A percentile compares a stretch with the other conserved stretches of the same genome.
Conservation (phyloP, 2,329 filamentous ascomycete species). For the Alternaria gansuensis region DNA sequence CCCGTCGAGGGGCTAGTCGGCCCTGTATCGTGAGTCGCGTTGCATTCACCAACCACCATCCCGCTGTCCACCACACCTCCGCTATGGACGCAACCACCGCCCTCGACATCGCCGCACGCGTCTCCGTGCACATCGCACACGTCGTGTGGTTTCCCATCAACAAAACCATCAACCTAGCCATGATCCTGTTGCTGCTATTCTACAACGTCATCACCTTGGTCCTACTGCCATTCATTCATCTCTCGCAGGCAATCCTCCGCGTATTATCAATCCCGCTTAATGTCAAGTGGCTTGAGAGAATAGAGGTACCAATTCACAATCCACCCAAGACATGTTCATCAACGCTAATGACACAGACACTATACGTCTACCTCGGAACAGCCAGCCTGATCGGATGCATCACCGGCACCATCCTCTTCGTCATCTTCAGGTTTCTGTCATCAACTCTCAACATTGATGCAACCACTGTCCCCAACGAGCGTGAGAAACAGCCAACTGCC, state of each 20-base stretch:
- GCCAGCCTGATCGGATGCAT: conserved; percentile 73
- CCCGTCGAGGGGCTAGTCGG: conserved; percentile 15
- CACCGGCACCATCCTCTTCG: conserved; percentile 67
- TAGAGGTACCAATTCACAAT: conserved; percentile 60
- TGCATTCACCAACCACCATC: neutral
- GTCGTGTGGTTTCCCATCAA: conserved; percentile 53
- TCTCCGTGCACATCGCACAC: conserved; percentile 25
- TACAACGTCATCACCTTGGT: conserved; percentile 58
- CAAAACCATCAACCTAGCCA: conserved; percentile 51
- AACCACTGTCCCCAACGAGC: conserved; percentile 19
- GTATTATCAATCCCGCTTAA: conserved; percentile 60
- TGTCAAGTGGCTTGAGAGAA: conserved; percentile 57
- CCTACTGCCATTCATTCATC: conserved; percentile 61
- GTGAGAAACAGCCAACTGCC: conserved; percentile 33
- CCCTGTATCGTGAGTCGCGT: conserved; percentile 9
- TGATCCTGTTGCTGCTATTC: conserved; percentile 58
- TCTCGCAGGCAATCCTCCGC: conserved; percentile 55
- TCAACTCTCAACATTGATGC: conserved; percentile 58
- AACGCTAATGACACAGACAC: conserved; percentile 48
- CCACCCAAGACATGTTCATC: neutral
- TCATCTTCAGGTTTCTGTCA: conserved; percentile 65
- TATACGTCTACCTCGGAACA: conserved; percentile 69
- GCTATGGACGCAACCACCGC: conserved; percentile 43
- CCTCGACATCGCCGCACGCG: conserved; percentile 35
- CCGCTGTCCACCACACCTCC: conserved; percentile 21